phyloP scores from a whole-genome alignment of 1,284 basidiomycete genomes.

The Fomitopsis palustris region DNA sequence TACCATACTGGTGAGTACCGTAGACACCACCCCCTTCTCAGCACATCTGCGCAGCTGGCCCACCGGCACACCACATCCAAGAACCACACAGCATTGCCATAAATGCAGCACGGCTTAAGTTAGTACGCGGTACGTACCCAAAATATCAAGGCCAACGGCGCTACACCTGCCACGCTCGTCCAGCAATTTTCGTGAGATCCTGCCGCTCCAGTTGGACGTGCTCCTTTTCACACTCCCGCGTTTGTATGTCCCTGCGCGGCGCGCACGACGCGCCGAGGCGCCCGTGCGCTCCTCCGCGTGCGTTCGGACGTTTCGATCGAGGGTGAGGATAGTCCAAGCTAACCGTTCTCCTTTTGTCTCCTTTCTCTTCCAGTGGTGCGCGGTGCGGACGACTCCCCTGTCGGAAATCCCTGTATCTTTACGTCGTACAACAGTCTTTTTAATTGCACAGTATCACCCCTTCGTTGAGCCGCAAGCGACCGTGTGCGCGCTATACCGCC shows the following conservation, averaged over 20 bases:
- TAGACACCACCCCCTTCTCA: not conserved
- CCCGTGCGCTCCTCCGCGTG: not conserved
- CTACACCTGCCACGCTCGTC: not conserved
- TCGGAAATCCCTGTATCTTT: not conserved
- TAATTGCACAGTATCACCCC: not conserved
- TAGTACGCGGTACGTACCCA: not conserved
- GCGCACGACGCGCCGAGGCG: not conserved
- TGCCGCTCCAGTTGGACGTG: not conserved
- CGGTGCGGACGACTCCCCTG: not conserved
- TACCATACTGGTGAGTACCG: not conserved
- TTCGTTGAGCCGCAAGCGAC: not conserved
- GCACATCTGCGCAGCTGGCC: not conserved
- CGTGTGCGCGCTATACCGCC: not conserved
- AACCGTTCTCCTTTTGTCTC: not conserved
- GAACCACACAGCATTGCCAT: not conserved
- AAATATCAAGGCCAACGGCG: not conserved
- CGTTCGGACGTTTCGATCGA: not conserved
- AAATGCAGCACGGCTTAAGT: not conserved
- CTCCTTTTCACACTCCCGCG: not conserved
- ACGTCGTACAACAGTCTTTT: not conserved
- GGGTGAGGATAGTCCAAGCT: not conserved
- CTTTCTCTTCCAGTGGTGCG: not conserved
- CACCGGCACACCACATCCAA: not conserved
- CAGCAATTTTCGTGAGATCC: not conserved
- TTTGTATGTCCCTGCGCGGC: not conserved